Evolutionary conservation across 129 eudicot species (phyloP).

Genomic region (Gnaphalium uliginosum): DNA sequence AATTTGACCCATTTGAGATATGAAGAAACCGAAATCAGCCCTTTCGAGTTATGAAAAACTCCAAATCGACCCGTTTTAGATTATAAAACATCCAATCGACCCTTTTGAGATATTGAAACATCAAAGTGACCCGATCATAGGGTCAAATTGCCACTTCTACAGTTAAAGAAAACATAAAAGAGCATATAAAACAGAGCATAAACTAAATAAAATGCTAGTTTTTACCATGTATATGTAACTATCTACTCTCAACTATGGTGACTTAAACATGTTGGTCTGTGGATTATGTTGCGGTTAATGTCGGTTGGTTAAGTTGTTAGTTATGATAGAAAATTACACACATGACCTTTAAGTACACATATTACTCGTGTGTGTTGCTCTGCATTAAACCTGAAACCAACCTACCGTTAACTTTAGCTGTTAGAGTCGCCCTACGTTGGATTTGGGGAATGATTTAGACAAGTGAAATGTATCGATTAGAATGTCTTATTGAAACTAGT

Average conservation of each 20-base stretch:
- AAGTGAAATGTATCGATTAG: constrained; percentile 9
- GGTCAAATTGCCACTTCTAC: no score
- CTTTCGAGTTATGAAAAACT: background rate
- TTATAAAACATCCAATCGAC: no score
- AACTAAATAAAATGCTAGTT: no score
- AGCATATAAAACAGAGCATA: background rate
- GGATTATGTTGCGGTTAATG: background rate
- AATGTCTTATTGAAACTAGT: background rate
- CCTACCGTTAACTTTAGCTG: background rate
- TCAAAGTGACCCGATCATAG: no score
- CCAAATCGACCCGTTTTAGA: background rate
- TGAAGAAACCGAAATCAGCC: background rate
- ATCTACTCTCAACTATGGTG: background rate
- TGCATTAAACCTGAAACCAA: background rate
- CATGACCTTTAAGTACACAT: background rate
- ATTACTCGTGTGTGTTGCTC: background rate
- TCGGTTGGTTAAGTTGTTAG: background rate
- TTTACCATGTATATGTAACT: no score
- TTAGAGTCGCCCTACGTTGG: background rate
- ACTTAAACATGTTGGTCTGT: background rate
- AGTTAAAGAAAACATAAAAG: background rate
- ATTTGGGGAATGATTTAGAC: background rate
- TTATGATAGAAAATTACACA: no score
- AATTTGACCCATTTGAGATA: background rate
- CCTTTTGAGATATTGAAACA: no score